A percentile compares a stretch with the other conserved stretches of the same genome.
Evolutionary conservation across 129 eudicot genomes (phyloP).

Genomic region (Artemisia annua): DNA sequence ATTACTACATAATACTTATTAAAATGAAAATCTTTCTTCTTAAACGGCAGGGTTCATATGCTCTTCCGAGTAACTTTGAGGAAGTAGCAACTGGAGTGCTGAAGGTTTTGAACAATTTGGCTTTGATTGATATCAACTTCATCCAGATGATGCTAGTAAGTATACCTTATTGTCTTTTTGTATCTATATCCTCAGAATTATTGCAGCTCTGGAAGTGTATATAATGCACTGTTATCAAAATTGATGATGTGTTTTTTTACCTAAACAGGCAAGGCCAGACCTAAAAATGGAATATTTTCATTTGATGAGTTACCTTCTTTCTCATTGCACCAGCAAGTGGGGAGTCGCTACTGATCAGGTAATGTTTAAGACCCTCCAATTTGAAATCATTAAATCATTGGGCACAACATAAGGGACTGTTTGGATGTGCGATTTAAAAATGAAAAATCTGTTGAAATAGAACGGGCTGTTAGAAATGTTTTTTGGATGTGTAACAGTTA

Average conservation of each 20-base stretch:
- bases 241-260: conserved; percentile 16
- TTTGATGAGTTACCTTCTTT: conserved; percentile 90
- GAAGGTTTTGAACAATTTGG: conserved; percentile 95
- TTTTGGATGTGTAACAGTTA: neutral
- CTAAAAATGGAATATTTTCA: conserved; percentile 96
- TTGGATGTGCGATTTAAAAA: neutral
- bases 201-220: neutral
- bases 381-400: neutral
- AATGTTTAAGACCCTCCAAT: conserved; percentile 12
- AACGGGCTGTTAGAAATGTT: neutral
- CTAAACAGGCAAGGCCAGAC: conserved; percentile 88
- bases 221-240: neutral
- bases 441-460: no score
- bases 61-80: conserved; percentile 92
- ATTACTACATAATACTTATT: neutral
- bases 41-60: conserved; percentile 53
- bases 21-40: neutral
- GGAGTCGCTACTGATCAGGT: conserved; percentile 91
- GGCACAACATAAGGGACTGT: neutral
- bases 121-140: conserved; percentile 72
- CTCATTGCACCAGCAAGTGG: conserved; percentile 96
- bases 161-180: neutral
- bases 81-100: conserved; percentile 95
- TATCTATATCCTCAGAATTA: neutral
- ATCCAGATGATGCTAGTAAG: conserved; percentile 93